Base-by-base conservation (phyloP, 1,284 basidiomycete genomes). In the Fomes fomentarius region DNA sequence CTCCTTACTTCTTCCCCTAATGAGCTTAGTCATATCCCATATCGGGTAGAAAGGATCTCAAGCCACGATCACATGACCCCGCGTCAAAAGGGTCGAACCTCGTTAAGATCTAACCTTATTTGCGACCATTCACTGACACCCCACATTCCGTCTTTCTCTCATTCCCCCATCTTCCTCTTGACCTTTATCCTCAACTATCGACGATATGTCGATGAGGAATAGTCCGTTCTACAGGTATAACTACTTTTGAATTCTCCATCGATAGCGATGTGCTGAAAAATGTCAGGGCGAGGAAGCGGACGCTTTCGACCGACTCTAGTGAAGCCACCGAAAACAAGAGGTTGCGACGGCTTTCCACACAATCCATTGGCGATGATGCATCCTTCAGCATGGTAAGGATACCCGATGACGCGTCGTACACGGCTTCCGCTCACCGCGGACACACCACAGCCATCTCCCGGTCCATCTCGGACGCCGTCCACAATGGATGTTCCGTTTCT, bases 61-160 rank as follows among this genome's bases (percentile, higher is more conserved):
- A 41, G 44, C 1, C 12, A 15, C 47, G 33, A 50, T 48, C 31
- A 47, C 51, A 47, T 56, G 59, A 38, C 58, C 59, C 57, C 56
- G 33, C 58, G 59, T 38, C 14, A 28, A 24, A n/a, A 21, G 49
- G 28, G 38, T 24, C 46, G 50, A 50, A 50, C 41, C 39, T 44
- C 47, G 14, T 15, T 51, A 46, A 31, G 17, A 10, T 44, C 34
- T 19, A 26, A 25, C 4, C 19, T 21, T 22, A 26, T 15, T 34
- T 22, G n/a, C 7, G 34, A n/a, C 24, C 24, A 47, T 19, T 19
- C 11, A n/a, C 17, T 12, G 34, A 28, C 37, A 40, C 21, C 35
- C 31, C 40, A 1, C 19, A 14, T 35, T 25, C 43, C 11, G 4
- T 22, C 25, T 54, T 46, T 35, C 47, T 28, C 22, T 37, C 41